These are phyloP conservation scores for Colletotrichum tamarilloi DNA, from an alignment of 2,329 filamentous ascomycete genomes.

Conservation along the genomic window DNA sequence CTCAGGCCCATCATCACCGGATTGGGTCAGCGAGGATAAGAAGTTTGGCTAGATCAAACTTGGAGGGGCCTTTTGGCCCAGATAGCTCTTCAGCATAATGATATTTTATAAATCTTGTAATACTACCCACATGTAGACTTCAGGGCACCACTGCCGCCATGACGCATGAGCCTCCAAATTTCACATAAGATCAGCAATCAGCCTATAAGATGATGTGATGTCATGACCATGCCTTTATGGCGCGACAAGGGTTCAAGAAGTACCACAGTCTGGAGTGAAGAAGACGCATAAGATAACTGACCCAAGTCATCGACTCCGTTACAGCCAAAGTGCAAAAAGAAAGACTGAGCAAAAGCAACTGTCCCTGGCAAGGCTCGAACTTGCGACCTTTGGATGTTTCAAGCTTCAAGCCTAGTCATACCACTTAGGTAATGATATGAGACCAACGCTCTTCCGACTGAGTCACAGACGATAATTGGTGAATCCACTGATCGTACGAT, in stretches of 20 bases:
- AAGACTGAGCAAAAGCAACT: neutral
- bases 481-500: accelerated
- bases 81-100: conserved; percentile 33
- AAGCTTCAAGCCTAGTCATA: conserved; percentile 12
- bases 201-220: neutral
- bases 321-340: neutral
- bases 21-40: conserved; percentile 31
- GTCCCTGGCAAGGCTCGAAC: conserved; percentile 34
- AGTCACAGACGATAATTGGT: conserved; percentile 21
- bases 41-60: conserved; percentile 16
- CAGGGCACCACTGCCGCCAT: conserved; percentile 16
- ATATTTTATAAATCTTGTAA: conserved; percentile 27
- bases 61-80: conserved; percentile 7
- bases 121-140: conserved; percentile 17
- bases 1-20: conserved; percentile 10
- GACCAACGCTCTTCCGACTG: conserved; percentile 35
- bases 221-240: neutral
- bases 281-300: neutral
- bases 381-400: conserved; percentile 35
- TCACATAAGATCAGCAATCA: neutral
- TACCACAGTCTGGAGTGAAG: too few species aligned
- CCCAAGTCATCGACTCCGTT: neutral
- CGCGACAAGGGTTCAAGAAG: too few species aligned
- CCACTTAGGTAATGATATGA: conserved; percentile 17
- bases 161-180: conserved; percentile 8